Base-by-base conservation (phyloP, 2,329 filamentous ascomycete genomes). In the Zymoseptoria crescenta region DNA sequence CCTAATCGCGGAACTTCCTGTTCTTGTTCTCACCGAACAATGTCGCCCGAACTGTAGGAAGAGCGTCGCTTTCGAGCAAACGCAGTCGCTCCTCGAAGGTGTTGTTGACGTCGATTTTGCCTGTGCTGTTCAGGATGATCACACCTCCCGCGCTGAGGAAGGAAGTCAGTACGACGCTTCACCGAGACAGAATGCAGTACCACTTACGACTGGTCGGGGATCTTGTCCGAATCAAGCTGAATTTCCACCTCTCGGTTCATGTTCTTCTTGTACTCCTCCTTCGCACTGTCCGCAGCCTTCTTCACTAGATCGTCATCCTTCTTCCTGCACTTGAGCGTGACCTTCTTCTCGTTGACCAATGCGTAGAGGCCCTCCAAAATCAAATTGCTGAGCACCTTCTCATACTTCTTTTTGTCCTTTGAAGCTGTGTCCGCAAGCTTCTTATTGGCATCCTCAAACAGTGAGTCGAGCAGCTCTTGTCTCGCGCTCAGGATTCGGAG, bases 81-180 rank as follows among this genome's bases (percentile, higher is more conserved):
- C 83, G 84, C 75, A 99, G 81, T 66, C 94, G 87, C 73, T 96
- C 89, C 74, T 97, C 94, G 68, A 97, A 89, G 57, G 94, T 97
- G 81, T 99, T 97, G 83, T 96, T 92, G 76, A 99, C 93, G 70
- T 96, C 91, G 74, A 99, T 97, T 82, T 93, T 96, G 74, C 94
- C 94, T 65, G 81, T 82, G 67, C 88, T 87, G 65, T 92, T 91
- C 57, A 96, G 77, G 65, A 99, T 85, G 59, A 83, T 74, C 59
- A 96, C 81, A 69, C 94, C 94, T 61, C 94, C 94, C 61, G 91
- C 82, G 70, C 94, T 97, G 67, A 62, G 55, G 61, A 52, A 41
- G 24, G 28, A 21, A 9, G 68, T 74, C 62, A 74, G 69, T 56
- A 21, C 55, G 50, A 45, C 16, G 20, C 4, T 48, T 35, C 8